phyloP scores from a whole-genome alignment of 176 grass and related monocot species.

The Paspalum vaginatum region DNA sequence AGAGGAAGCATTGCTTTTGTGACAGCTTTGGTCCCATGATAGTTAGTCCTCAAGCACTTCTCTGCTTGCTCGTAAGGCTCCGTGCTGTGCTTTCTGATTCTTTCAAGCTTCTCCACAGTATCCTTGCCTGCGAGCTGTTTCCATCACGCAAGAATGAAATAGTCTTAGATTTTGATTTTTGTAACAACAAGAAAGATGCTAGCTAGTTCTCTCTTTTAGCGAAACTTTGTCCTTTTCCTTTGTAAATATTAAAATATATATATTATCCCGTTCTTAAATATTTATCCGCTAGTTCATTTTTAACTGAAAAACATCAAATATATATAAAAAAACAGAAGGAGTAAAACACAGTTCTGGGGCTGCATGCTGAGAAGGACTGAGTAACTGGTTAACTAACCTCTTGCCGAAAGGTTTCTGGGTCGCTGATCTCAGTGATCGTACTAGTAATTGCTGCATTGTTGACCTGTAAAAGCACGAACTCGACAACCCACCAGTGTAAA shows the following conservation, averaged over 20 bases:
- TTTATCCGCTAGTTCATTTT: too few relatives aligned
- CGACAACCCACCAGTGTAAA: neutral
- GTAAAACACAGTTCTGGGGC: neutral
- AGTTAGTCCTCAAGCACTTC: constrained; percentile 63
- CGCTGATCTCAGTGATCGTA: neutral
- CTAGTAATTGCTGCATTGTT: constrained; percentile 39
- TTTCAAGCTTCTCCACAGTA: neutral
- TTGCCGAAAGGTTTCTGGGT: neutral
- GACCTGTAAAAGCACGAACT: constrained; percentile 29
- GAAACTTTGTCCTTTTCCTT: neutral
- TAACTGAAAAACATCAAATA: too few relatives aligned
- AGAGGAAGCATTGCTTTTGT: constrained; percentile 59
- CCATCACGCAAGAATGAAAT: neutral
- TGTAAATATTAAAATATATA: neutral
- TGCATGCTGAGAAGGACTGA: neutral
- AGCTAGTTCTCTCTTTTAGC: neutral
- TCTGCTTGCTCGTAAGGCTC: constrained; percentile 52
- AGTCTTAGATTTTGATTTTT: neutral
- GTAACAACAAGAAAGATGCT: neutral
- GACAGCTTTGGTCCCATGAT: constrained; percentile 50
- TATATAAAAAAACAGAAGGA: too few relatives aligned
- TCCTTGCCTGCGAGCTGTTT: neutral
- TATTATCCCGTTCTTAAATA: too few relatives aligned
- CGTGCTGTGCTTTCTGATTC: neutral
- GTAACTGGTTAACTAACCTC: constrained; percentile 9